Evolutionary conservation across 1,139 yeast species (phyloP).

Genomic region (Candida pseudoviswanathii): DNA sequence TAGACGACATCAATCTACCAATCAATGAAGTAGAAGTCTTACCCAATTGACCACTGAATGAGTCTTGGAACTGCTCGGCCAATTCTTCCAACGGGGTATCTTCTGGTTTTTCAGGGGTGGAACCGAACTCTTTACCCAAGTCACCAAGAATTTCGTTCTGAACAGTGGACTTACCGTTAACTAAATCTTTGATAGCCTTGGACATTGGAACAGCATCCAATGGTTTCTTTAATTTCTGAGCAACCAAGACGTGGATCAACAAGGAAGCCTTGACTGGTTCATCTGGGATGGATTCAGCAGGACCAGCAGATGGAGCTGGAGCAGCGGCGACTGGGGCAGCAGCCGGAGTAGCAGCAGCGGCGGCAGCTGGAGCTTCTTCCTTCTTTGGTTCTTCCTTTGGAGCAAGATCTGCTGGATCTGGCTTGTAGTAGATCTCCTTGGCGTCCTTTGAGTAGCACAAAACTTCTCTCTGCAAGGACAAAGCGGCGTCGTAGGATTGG

Average conservation of each 20-base stretch:
- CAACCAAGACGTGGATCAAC: constrained; percentile 85
- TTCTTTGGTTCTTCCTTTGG: constrained; percentile 29
- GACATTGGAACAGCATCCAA: constrained; percentile 83
- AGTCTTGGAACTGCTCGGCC: constrained; percentile 92
- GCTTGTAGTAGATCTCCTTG: constrained; percentile 93
- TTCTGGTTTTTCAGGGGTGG: constrained; percentile 98
- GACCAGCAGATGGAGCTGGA: constrained; percentile 64
- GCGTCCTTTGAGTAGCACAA: constrained; percentile 94
- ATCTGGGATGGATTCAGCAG: constrained; percentile 83
- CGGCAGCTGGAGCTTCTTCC: constrained; percentile 29
- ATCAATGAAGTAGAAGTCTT: constrained; percentile 88
- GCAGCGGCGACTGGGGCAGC: constrained; percentile 62
- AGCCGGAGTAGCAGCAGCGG: constrained; percentile 50
- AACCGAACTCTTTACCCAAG: constrained; percentile 95
- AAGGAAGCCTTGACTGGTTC: constrained; percentile 86
- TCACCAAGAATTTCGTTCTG: constrained; percentile 98
- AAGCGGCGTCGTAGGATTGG: constrained; percentile 96
- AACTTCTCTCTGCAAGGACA: constrained; percentile 94
- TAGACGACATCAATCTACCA: constrained; percentile 89
- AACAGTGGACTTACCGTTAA: constrained; percentile 97
- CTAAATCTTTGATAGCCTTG: constrained; percentile 94
- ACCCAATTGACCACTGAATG: constrained; percentile 86
- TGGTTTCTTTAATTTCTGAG: constrained; percentile 92
- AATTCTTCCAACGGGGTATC: constrained; percentile 95
- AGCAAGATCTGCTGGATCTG: constrained; percentile 71